Evolutionary conservation across 306 rosid genomes (phyloP), one percentile per base, ranked within the genome.

Genomic region (Heteromeles arbutifolia): DNA sequence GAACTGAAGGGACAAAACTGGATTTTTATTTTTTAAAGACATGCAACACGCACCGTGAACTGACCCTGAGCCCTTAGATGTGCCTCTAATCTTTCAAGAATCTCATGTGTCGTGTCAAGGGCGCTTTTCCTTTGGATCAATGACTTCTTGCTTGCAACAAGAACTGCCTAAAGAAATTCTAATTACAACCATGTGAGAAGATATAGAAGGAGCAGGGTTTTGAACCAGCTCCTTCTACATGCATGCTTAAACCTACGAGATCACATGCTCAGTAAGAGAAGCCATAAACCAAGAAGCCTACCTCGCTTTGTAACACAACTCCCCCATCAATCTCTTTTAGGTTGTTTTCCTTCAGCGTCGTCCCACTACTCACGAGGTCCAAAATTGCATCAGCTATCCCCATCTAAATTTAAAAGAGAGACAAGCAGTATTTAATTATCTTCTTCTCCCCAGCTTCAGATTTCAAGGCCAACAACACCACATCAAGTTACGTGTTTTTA

Each of bases 311-410:
- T 88, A 92, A 82, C 70, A 92, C 93, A 73, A 75, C 73, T 74
- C 99, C 97, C 12, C 96, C 97, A 82, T 90, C 86, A 31, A 95
- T 92, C 85, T 95, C 98, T 85, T 95, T 95, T 84, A 92, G 76
- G 81, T 95, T 90, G 81, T 92, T 95, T 79, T 95, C 97, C 83
- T 75, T 88, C 67, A 95, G 80, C 0, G 98, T 92, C 53, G 88
- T 95, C 45, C 98, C 97, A 75, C 98, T 94, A 78, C 96, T 92
- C 82, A 92, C 99, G 70, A 92, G 99, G 85, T 92, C 99, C 89
- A 95, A 86, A 72, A 95, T 95, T 77, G 97, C 99, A 83, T 95
- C 99, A 69, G 96, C 99, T 77, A 85, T 89, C 74, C 99, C 97
- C 97, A 92, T 92, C 97, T 92, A 82, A 80, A 82, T 54, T 75